Conservation (phyloP, 106 monocot species). For the Dendrobium catenatum region DNA sequence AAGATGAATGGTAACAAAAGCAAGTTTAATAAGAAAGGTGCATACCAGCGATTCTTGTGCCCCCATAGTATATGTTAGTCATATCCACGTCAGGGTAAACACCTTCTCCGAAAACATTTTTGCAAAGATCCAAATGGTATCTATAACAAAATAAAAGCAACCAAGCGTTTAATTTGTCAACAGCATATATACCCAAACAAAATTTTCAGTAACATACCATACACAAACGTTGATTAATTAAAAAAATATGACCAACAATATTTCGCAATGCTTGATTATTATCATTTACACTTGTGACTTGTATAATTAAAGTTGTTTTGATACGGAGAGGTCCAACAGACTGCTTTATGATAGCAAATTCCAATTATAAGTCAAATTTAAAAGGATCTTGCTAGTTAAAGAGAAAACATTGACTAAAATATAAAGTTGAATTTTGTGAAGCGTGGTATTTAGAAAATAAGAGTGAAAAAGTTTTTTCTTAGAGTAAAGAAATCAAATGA, state of each 20-base stretch:
- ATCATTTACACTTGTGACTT: background rate
- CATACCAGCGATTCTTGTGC: constrained; percentile 79
- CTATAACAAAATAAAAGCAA: constrained; percentile 27
- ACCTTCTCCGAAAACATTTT: constrained; percentile 84
- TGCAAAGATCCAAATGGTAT: constrained; percentile 95
- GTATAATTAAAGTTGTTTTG: background rate
- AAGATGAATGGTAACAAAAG: background rate
- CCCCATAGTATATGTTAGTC: constrained; percentile 96
- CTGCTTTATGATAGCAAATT: background rate
- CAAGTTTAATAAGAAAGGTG: background rate
- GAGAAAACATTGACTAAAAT: background rate
- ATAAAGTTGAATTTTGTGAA: background rate
- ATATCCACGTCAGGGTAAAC: constrained; percentile 79
- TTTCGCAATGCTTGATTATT: background rate
- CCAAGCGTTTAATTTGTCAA: background rate
- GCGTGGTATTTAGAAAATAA: background rate
- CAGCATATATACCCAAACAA: background rate
- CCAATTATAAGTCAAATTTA: background rate
- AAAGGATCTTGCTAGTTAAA: background rate
- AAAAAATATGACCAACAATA: background rate
- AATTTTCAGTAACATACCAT: constrained; percentile 3
- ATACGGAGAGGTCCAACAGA: background rate
- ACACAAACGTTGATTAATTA: background rate
- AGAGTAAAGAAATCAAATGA: background rate
- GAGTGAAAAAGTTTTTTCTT: background rate